A percentile compares a stretch with the other conserved stretches of the same genome.
phyloP scores from a whole-genome alignment of 148 eudicot genomes.

The Chenopodium quinoa region DNA sequence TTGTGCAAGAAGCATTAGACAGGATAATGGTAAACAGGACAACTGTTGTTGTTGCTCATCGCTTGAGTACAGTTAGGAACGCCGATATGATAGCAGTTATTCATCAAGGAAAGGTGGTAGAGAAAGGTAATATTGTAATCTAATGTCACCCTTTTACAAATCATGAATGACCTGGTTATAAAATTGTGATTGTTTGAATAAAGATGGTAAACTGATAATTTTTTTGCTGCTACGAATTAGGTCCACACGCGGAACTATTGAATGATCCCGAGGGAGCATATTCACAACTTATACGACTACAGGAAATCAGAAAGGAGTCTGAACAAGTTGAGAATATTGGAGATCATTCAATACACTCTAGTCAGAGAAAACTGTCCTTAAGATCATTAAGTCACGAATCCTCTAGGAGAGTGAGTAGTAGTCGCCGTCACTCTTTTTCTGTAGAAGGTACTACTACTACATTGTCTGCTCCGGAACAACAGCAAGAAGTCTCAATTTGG shows the following conservation, averaged over 20 bases:
- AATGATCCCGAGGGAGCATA: conserved; percentile 82
- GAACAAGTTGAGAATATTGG: conserved; percentile 22
- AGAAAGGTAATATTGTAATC: conserved; percentile 51
- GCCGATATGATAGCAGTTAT: conserved; percentile 78
- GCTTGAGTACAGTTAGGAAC: conserved; percentile 70
- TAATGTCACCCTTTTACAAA: background rate
- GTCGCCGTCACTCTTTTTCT: conserved; percentile 39
- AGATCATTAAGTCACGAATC: conserved; percentile 55
- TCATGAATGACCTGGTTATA: background rate
- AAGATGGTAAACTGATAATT: background rate
- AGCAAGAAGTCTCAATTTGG: conserved; percentile 26
- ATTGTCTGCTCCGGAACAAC: conserved; percentile 31
- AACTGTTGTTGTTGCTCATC: conserved; percentile 77
- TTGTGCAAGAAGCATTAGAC: conserved; percentile 79
- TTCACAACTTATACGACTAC: conserved; percentile 69
- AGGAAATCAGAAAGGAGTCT: conserved; percentile 44
- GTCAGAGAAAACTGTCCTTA: conserved; percentile 40
- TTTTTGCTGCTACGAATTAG: conserved; percentile 28
- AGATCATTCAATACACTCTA: conserved; percentile 39
- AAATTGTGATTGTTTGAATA: too few species aligned
- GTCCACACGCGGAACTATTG: conserved; percentile 62
- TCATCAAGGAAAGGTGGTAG: conserved; percentile 69
- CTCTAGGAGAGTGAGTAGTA: conserved; percentile 40
- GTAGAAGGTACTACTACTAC: conserved; percentile 2
- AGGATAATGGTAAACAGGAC: conserved; percentile 72